Evolutionary conservation across 805 yeast species (phyloP).

Genomic region (Lachancea waltii): DNA sequence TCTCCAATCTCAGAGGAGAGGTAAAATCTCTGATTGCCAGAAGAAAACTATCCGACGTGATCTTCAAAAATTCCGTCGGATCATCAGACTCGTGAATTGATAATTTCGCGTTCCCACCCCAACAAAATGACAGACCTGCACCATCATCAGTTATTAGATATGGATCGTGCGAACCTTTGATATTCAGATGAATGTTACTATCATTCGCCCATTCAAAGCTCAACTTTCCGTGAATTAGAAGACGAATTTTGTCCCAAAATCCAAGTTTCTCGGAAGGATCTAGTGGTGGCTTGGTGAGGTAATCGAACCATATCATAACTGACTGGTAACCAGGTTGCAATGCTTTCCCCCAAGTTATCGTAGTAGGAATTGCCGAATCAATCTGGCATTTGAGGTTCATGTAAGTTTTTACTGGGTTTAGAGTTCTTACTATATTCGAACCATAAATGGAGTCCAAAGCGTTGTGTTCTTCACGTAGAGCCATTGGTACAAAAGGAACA

Average conservation of each 20-base stretch:
- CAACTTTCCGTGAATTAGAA: conserved; percentile 48
- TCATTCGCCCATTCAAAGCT: conserved; percentile 39
- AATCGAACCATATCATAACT: conserved; percentile 59
- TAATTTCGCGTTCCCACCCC: conserved; percentile 50
- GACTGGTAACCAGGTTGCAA: conserved; percentile 54
- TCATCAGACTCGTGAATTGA: conserved; percentile 45
- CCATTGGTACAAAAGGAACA: conserved; percentile 54
- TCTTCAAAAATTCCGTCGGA: conserved; percentile 44
- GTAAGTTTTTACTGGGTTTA: conserved; percentile 55
- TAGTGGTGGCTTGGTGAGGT: conserved; percentile 60
- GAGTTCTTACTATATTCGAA: conserved; percentile 50
- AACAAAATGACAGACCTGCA: conserved; percentile 59
- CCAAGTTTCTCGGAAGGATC: conserved; percentile 61
- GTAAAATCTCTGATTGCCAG: conserved; percentile 47
- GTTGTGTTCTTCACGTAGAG: conserved; percentile 27
- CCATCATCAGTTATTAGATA: conserved; percentile 50
- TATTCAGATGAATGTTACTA: conserved; percentile 53
- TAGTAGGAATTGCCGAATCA: conserved; percentile 41
- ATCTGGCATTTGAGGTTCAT: conserved; percentile 44
- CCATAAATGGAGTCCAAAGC: conserved; percentile 48
- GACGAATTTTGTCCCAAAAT: conserved; percentile 64
- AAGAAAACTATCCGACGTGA: conserved; percentile 50
- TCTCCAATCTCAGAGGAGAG: conserved; percentile 30
- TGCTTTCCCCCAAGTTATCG: conserved; percentile 59
- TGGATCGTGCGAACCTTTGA: conserved; percentile 56